Conservation (phyloP, 192 early-diverging fungal species). For the Geranomyces michiganensis region DNA sequence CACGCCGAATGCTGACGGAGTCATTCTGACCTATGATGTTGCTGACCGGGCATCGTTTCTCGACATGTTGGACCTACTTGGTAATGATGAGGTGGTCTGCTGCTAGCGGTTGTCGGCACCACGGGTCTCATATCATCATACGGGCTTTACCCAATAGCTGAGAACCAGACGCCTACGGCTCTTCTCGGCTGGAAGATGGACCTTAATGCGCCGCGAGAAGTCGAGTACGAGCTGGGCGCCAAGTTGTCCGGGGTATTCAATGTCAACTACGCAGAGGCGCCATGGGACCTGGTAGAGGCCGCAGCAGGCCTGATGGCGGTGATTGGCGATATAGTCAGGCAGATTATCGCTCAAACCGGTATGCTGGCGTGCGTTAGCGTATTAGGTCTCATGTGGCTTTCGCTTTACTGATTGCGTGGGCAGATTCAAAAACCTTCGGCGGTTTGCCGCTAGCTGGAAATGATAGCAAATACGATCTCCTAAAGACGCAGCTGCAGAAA, state of each 20-base stretch:
- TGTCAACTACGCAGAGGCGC: slow-evolving; percentile 28
- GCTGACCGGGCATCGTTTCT: slow-evolving; percentile 33
- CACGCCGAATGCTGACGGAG: slow-evolving; percentile 23
- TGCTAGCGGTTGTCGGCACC: background rate
- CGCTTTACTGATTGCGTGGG: background rate
- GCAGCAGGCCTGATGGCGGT: background rate
- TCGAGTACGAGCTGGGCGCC: slow-evolving; percentile 36
- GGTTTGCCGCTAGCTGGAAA: background rate
- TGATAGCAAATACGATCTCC: slow-evolving; percentile 1
- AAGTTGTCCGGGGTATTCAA: slow-evolving; percentile 38
- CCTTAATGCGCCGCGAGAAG: slow-evolving; percentile 25
- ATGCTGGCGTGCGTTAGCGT: background rate
- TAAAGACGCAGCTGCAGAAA: slow-evolving; percentile 4
- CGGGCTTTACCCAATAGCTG: slow-evolving; percentile 9
- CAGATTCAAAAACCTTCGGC: background rate
- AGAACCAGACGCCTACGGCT: slow-evolving; percentile 23
- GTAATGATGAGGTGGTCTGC: slow-evolving; percentile 1
- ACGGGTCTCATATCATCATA: too few relatives aligned
- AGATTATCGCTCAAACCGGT: slow-evolving; percentile 15
- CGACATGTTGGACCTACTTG: slow-evolving; percentile 39
- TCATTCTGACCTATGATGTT: slow-evolving; percentile 43
- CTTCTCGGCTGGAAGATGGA: slow-evolving; percentile 33
- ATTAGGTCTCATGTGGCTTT: too few relatives aligned
- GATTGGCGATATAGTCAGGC: background rate
- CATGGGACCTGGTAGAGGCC: background rate